Base-by-base conservation (phyloP, 2,329 filamentous ascomycete genomes). In the Xylaria hypoxylon region DNA sequence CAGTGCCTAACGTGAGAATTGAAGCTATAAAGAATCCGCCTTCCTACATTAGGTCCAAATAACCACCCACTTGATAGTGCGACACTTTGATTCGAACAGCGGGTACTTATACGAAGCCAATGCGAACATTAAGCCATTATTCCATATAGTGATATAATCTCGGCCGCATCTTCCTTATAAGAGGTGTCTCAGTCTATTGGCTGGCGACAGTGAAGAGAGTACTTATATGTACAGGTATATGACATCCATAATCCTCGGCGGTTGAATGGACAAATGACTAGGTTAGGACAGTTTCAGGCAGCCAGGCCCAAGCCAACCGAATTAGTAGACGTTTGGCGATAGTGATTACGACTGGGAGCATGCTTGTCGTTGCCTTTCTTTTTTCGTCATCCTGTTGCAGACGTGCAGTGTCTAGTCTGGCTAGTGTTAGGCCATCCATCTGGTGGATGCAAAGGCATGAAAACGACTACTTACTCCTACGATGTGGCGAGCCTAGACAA, bases 261-360 rank as follows among this genome's bases (percentile, higher is more conserved):
- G 26, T 33, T 35, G 42, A 52, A 55, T 42, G 26, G 55, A 35
- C 50, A 42, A 50, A 58, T 62, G 58, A 50, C 61, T 19, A 56
- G 52, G 51, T 57, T 19, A 56, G 52, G 51, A 33, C 51, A 57
- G 62, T 50, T 52, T 64, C 53, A 58, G 42, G 58, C 58, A 38
- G 42, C 26, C 42, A 55, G 52, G 42, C 47, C 56, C 40, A 56
- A 44, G n/a, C 45, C 55, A 35, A 47, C 45, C 55, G 28, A 47
- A 57, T 61, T 44, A 40, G 47, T 26, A 61, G 59, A 55, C 40
- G 15, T 62, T 62, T 42, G 48, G 28, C 50, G 44, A 24, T 40
- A 35, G 19, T 11, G 50, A 55, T 53, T 45, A 28, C n/a, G 59
- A 62, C 28, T 28, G 31, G 51, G 59, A 55, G 48, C 33, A 62